A percentile compares a stretch with the other conserved stretches of the same genome.
phyloP scores from a whole-genome alignment of 768 basidiomycete species.

The Mycena alexandri region DNA sequence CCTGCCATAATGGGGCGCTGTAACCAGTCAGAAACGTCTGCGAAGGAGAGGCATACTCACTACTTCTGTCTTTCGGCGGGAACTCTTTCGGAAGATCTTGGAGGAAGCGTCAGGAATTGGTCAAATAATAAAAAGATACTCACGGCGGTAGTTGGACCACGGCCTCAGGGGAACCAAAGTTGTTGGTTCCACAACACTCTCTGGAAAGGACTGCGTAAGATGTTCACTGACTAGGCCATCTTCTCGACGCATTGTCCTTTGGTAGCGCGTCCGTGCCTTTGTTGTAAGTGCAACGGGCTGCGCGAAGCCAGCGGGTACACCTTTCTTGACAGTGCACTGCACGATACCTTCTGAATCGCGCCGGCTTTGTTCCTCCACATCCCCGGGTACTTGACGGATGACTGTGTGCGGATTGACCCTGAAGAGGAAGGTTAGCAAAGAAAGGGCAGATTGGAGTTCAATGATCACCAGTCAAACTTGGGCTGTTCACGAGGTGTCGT shows the following conservation, averaged over 20 bases:
- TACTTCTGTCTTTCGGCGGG: neutral
- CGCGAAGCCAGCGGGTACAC: slow-evolving; percentile 18
- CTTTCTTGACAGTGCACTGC: slow-evolving; percentile 15
- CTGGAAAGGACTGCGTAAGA: neutral
- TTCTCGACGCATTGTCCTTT: slow-evolving; percentile 19
- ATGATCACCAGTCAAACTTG: slow-evolving; percentile 25
- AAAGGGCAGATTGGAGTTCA: neutral
- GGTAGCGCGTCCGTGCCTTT: slow-evolving; percentile 59
- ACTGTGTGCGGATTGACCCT: slow-evolving; percentile 14
- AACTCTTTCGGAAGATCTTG: slow-evolving; percentile 9
- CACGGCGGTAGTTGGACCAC: slow-evolving; percentile 22
- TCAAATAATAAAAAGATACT: neutral
- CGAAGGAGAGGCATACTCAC: neutral
- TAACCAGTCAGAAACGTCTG: neutral
- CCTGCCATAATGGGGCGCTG: slow-evolving; percentile 16
- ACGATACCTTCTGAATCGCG: slow-evolving; percentile 7
- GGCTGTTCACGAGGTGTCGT: slow-evolving; percentile 8
- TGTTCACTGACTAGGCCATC: slow-evolving; percentile 16
- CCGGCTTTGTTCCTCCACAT: neutral
- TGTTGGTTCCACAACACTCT: slow-evolving; percentile 4
- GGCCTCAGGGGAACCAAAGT: slow-evolving; percentile 9
- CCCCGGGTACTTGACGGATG: neutral
- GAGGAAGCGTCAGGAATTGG: neutral
- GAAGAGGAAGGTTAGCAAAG: neutral
- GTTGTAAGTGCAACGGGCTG: slow-evolving; percentile 42